phyloP scores from a whole-genome alignment of 371 early-diverging fungal species.

The Mucor ambiguus region DNA sequence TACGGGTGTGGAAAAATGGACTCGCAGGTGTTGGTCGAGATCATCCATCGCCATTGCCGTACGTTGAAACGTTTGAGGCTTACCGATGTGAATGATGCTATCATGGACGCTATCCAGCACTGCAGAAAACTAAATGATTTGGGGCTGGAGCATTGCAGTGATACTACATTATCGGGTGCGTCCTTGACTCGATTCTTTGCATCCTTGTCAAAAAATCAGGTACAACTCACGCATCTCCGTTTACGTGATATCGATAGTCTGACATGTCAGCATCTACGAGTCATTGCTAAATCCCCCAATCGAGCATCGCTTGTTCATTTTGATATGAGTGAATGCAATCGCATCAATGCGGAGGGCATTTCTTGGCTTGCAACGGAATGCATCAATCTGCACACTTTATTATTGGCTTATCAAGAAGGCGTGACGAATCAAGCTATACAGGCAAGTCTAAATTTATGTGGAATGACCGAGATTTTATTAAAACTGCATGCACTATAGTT shows the following conservation, averaged over 20 bases:
- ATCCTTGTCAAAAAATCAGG: background rate
- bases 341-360: constrained; percentile 29
- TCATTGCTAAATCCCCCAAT: constrained; percentile 14
- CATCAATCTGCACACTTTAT: constrained; percentile 23
- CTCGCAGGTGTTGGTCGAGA: constrained; percentile 26
- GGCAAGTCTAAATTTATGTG: constrained; percentile 16
- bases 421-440: constrained; percentile 42
- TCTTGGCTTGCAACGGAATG: constrained; percentile 32
- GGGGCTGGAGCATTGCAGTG: constrained; percentile 46
- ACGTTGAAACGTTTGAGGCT: constrained; percentile 35
- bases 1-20: constrained; percentile 50
- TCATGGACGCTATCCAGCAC: constrained; percentile 34
- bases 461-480: background rate
- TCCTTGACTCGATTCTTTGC: constrained; percentile 29
- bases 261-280: constrained; percentile 32
- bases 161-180: constrained; percentile 18
- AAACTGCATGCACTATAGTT: constrained; percentile 5
- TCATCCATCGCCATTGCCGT: constrained; percentile 33
- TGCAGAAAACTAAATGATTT: constrained; percentile 31
- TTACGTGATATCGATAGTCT: constrained; percentile 44
- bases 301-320: constrained; percentile 26
- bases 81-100: constrained; percentile 42
- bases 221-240: constrained; percentile 27
- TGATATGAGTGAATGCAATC: constrained; percentile 47
- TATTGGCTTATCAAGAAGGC: constrained; percentile 40